Conservation (phyloP, 192 early-diverging fungal genomes). For the Glomus cerebriforme region DNA sequence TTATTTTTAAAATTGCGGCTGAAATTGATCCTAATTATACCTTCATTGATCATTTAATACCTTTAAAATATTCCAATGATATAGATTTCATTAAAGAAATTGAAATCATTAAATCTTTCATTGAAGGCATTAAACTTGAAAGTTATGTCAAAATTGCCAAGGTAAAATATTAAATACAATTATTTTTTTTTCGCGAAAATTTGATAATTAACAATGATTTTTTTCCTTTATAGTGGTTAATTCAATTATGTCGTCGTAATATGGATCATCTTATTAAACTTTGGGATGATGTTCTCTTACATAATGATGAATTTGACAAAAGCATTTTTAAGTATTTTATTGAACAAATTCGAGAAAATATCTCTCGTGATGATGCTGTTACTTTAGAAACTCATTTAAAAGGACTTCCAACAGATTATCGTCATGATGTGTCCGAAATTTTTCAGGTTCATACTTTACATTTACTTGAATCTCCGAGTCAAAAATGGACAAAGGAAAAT, state of each 20-base stretch:
- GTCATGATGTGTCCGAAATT: background rate
- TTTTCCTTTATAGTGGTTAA: background rate
- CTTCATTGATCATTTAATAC: background rate
- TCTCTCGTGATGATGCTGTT: background rate
- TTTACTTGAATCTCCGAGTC: background rate
- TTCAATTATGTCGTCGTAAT: background rate
- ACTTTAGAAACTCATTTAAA: background rate
- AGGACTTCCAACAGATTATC: background rate
- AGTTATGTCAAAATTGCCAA: background rate
- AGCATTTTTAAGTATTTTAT: background rate
- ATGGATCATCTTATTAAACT: background rate
- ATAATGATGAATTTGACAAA: background rate
- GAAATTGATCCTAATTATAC: background rate
- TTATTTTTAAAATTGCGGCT: background rate
- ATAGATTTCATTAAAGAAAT: background rate
- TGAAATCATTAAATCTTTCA: background rate
- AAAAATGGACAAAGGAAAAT: background rate
- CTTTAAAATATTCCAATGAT: background rate
- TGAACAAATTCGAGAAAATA: background rate
- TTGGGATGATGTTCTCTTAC: background rate
- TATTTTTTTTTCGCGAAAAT: background rate
- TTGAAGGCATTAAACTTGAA: background rate
- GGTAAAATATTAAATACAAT: background rate
- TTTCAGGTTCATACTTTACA: background rate
- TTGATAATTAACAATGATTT: background rate